phyloP scores from a whole-genome alignment of 1,139 yeast genomes.

The Yamadazyma jaroonii region DNA sequence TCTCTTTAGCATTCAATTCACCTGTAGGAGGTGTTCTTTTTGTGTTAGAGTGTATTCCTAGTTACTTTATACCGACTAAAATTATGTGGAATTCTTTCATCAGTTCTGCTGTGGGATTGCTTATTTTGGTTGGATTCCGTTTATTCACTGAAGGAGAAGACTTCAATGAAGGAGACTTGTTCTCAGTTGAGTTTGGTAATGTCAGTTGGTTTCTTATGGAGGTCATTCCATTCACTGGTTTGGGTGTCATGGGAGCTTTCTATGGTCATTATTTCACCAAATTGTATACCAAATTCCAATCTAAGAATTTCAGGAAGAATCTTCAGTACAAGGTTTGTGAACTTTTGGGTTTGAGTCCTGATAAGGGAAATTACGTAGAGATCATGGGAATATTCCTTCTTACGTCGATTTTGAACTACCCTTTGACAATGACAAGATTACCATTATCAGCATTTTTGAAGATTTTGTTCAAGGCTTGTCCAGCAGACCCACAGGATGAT shows the following conservation, averaged over 20 bases:
- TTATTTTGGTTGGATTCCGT: constrained; percentile 53
- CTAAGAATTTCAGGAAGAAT: constrained; percentile 16
- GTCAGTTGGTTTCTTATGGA: constrained; percentile 75
- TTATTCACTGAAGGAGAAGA: constrained; percentile 58
- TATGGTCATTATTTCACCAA: constrained; percentile 56
- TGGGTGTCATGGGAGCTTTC: constrained; percentile 70
- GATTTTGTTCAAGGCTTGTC: constrained; percentile 65
- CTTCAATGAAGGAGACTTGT: constrained; percentile 54
- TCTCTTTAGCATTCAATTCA: constrained; percentile 89
- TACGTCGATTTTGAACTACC: constrained; percentile 56
- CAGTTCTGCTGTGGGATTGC: constrained; percentile 71
- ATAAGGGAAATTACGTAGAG: constrained; percentile 39
- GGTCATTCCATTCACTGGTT: constrained; percentile 59
- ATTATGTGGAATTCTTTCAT: constrained; percentile 83
- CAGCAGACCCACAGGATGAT: constrained; percentile 15
- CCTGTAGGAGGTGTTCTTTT: constrained; percentile 95
- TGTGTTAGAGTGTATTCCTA: constrained; percentile 70
- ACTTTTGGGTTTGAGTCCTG: constrained; percentile 12
- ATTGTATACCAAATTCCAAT: constrained; percentile 38
- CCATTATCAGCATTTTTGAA: constrained; percentile 57
- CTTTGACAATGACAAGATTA: constrained; percentile 50
- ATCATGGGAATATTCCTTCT: constrained; percentile 44
- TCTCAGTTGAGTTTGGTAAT: constrained; percentile 61
- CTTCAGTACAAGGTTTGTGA: constrained; percentile 20
- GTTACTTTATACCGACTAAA: constrained; percentile 59